These are phyloP conservation scores for Diplodia intermedia DNA, from an alignment of 2,329 filamentous ascomycete genomes.

Conservation along the genomic window DNA sequence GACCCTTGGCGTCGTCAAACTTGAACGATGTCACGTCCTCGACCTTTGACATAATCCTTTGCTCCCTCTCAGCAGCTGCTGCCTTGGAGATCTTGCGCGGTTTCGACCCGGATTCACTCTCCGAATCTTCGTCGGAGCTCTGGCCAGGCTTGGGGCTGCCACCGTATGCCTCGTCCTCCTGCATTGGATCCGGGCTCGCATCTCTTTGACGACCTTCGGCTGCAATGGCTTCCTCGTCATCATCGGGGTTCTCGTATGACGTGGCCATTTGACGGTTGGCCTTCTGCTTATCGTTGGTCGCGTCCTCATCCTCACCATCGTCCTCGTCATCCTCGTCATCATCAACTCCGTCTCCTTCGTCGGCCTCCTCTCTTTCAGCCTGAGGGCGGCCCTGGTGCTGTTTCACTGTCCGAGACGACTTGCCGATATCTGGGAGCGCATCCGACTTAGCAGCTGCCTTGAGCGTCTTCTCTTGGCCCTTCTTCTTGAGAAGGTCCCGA, in stretches of 20 bases:
- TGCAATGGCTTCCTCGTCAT: conserved; percentile 82
- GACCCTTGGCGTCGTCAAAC: conserved; percentile 76
- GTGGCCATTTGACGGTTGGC: conserved; percentile 81
- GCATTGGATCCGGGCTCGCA: conserved; percentile 62
- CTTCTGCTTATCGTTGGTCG: conserved; percentile 74
- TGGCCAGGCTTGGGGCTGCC: conserved; percentile 52
- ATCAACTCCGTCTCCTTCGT: conserved; percentile 69
- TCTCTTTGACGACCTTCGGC: conserved; percentile 64
- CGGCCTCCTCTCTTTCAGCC: conserved; percentile 56
- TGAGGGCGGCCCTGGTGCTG: conserved; percentile 54
- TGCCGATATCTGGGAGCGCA: conserved; percentile 78
- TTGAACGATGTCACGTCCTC: conserved; percentile 76
- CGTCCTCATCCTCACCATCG: conserved; percentile 74
- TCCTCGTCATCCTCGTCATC: conserved; percentile 69
- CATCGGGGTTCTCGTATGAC: conserved; percentile 91
- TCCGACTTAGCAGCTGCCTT: conserved; percentile 61
- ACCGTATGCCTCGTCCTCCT: conserved; percentile 62
- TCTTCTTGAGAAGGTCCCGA: conserved; percentile 80
- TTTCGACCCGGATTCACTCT: conserved; percentile 49
- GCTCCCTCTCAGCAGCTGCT: conserved; percentile 37
- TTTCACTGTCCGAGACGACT: conserved; percentile 64
- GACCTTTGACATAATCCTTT: conserved; percentile 47
- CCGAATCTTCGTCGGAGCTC: conserved; percentile 41
- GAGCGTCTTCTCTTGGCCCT: conserved; percentile 64
- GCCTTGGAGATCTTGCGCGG: conserved; percentile 39